Base-by-base conservation (phyloP, 1,284 basidiomycete genomes). In the Naganishia cerealis region DNA sequence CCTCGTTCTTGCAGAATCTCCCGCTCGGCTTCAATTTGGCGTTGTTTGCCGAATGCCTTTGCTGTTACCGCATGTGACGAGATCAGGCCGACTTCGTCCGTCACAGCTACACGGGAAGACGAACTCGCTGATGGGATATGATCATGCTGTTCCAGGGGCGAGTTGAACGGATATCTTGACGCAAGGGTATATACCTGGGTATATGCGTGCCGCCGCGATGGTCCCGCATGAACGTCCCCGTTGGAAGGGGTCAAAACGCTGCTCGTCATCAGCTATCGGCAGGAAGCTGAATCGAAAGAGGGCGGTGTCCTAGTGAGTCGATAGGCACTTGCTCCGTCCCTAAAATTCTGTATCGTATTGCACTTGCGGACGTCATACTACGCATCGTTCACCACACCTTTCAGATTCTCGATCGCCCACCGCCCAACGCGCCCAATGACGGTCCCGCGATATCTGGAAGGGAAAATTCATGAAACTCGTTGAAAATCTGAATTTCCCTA, bases 1-100 rank as follows among this genome's bases (percentile, higher is more conserved):
- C 61, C 61, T 42, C 42, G 61, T 24, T 54, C 61, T n/a, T 54
- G 61, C 50, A 54, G 40, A 12, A 54, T 29, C 12, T 50, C 61
- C 29, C 61, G 61, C 53, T 53, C 59, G 21, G 59, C 21, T 53
- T 40, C 50, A 0, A 24, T 5, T 39, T 63, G 38, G 21, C 61
- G 61, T 53, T 54, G 61, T 40, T 42, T 54, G 21, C 61, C 61
- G 42, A 63, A 63, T 18, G 61, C 61, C 21, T 63, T 53, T 54
- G 38, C 61, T 15, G 61, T 42, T 9, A 63, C 61, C 38, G 61
- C 39, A 53, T 63, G 61, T 15, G 61, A 63, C 8, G 61, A 63
- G 38, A 63, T 54, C 61, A 63, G 54, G n/a, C 50, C 61, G 24
- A 63, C 61, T 33, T 63, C 61, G 24, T 63, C 61, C 7, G 61